These are phyloP conservation scores for Radiomyces spectabilis DNA, from an alignment of 192 early-diverging fungal genomes.

Conservation along the genomic window DNA sequence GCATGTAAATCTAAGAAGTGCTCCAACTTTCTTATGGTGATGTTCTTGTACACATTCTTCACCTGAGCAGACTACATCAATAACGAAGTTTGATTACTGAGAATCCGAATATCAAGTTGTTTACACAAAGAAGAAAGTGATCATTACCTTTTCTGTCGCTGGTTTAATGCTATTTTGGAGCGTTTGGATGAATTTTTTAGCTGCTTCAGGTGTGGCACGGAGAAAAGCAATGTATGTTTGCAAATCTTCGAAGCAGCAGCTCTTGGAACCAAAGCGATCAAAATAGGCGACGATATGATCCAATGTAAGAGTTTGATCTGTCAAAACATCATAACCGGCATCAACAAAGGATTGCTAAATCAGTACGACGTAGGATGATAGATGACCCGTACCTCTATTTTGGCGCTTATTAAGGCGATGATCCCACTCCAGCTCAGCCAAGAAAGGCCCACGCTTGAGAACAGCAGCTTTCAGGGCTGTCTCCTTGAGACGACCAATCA, in stretches of 20 bases:
- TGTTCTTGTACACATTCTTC: conserved; percentile 26
- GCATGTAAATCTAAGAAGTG: conserved; percentile 16
- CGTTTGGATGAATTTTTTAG: conserved; percentile 27
- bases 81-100: too few relatives aligned
- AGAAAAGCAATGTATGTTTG: conserved; percentile 43
- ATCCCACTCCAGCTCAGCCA: conserved; percentile 61
- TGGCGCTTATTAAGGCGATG: conserved; percentile 20
- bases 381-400: conserved; percentile 36
- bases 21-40: conserved; percentile 34
- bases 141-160: conserved; percentile 34
- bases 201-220: conserved; percentile 2
- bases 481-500: conserved; percentile 29
- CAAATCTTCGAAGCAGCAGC: conserved; percentile 74
- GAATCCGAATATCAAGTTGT: too few relatives aligned
- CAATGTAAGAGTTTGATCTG: conserved; percentile 2
- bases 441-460: conserved; percentile 61
- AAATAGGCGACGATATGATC: conserved; percentile 50
- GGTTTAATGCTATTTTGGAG: conserved; percentile 16
- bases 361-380: too few relatives aligned
- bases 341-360: too few relatives aligned
- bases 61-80: conserved; percentile 12
- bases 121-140: too few relatives aligned
- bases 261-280: conserved; percentile 51
- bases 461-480: conserved; percentile 26
- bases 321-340: too few relatives aligned